Evolutionary conservation across 805 yeast genomes (phyloP), one percentile per base, ranked within the genome.

Genomic region (Grigorovia humatica): DNA sequence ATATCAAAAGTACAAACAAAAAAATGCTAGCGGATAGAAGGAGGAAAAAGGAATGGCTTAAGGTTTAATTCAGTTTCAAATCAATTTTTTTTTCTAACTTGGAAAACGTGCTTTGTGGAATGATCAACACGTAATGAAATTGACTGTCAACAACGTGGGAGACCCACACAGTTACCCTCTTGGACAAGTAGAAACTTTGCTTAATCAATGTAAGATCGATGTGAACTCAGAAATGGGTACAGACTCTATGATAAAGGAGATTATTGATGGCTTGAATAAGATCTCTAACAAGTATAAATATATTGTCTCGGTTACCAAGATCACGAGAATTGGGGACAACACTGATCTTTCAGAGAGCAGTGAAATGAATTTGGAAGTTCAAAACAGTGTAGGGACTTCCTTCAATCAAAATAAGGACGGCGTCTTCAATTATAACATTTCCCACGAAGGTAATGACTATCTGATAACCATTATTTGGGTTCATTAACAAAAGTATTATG

Each of bases 381-480:
- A 65, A 2, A 67, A 74, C 9, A 64, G 71, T 5, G 68, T 79
- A 47, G 83, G 82, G 11, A 75, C 82, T 0, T 67, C 74, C 4
- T 82, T 86, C 85, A 81, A 81, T 55, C 60, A 69, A 9, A 65
- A 68, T 12, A 78, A 71, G 46, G 88, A 82, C 62, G 87, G 86
- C 2, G 66, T 71, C 38, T 65, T 74, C 12, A 70, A 70, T 23
- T 51, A 75, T 19, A 67, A 66, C 9, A 61, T 57, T n/a, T 53
- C 42, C 4, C 30, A 43, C 1, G 55, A 54, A 2, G 46, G 48
- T 4, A 49, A 50, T 18, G 53, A 58, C 47, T 57, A 63, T 45
- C 49, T 72, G 38, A 55, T 70, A 3, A 65, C 68, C 8, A 54
- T 71, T 7, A 55, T 68, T 41, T 72, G 71, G 68, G 53, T 71